Evolutionary conservation across 2,329 filamentous ascomycete genomes (phyloP).

Genomic region (Podosphaera xanthii): DNA sequence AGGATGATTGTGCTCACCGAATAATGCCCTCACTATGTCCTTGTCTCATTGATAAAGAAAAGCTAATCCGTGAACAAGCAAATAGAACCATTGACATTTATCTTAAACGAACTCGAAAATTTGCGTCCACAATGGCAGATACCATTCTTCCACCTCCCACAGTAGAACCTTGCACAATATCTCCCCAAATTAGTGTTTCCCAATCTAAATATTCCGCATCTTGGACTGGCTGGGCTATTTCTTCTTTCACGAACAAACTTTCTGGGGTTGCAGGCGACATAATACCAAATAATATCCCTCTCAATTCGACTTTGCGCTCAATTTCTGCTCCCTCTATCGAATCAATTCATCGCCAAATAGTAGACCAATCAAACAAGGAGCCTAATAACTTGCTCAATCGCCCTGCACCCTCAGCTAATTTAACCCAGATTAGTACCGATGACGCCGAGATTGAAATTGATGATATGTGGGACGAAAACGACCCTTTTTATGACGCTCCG

Average conservation of each 20-base stretch:
- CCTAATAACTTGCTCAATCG: not conserved
- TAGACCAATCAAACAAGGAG: constrained; percentile 6
- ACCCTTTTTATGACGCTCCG: constrained; percentile 22
- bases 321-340: constrained; percentile 20
- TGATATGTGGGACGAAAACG: constrained; percentile 40
- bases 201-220: constrained; percentile 40
- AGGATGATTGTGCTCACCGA: constrained; percentile 71
- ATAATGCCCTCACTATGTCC: constrained; percentile 71
- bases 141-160: constrained; percentile 46
- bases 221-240: constrained; percentile 96
- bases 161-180: constrained; percentile 20
- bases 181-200: constrained; percentile 59
- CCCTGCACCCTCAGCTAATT: constrained; percentile 16
- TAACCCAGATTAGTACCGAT: constrained; percentile 21
- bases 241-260: constrained; percentile 90
- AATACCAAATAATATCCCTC: constrained; percentile 24
- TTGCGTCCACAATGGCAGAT: constrained; percentile 56
- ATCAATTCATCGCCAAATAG: constrained; percentile 10
- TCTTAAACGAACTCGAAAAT: constrained; percentile 60
- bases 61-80: constrained; percentile 77
- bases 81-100: constrained; percentile 77
- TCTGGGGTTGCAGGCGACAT: constrained; percentile 73
- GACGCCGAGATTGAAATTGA: constrained; percentile 38
- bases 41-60: constrained; percentile 80
- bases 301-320: constrained; percentile 22